Conservation (phyloP, 2,329 filamentous ascomycete genomes). For the Botrytis fabae region DNA sequence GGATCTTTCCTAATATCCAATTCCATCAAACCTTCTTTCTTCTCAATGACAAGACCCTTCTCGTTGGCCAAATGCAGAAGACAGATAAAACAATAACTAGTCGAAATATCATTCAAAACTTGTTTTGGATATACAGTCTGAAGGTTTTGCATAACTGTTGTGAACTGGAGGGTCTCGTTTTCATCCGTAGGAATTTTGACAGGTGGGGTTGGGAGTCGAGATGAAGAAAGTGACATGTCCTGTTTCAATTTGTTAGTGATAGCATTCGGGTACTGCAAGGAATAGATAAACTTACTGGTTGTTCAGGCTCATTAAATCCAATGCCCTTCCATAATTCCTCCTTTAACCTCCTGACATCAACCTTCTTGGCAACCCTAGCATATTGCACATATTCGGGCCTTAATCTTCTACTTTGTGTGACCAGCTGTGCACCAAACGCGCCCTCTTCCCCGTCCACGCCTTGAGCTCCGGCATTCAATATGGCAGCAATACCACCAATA, state of each 20-base stretch:
- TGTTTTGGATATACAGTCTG: conserved; percentile 83
- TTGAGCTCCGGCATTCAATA: conserved; percentile 51
- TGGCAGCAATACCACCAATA: conserved; percentile 51
- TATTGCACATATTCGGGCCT: conserved; percentile 71
- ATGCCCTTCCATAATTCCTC: conserved; percentile 71
- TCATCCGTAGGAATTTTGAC: conserved; percentile 39
- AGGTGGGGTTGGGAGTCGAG: conserved; percentile 43
- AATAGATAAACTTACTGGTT: conserved; percentile 45
- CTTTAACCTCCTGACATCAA: conserved; percentile 67
- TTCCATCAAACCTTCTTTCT: conserved; percentile 53
- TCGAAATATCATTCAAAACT: conserved; percentile 91
- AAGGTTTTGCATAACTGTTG: conserved; percentile 84
- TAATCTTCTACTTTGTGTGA: conserved; percentile 63
- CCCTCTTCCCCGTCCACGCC: conserved; percentile 43
- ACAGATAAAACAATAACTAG: conserved; percentile 88
- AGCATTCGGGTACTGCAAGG: not conserved
- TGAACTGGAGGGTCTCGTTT: conserved; percentile 72
- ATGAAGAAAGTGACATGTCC: conserved; percentile 15
- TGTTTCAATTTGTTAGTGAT: conserved; percentile 9
- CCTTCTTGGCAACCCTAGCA: conserved; percentile 69
- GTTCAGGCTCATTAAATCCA: conserved; percentile 52
- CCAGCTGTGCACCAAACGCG: conserved; percentile 65
- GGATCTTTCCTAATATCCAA: conserved; percentile 63
- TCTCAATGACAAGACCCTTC: conserved; percentile 66
- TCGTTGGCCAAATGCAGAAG: conserved; percentile 75